Conservation (phyloP, 768 basidiomycete species). For the Paxillus involutus region DNA sequence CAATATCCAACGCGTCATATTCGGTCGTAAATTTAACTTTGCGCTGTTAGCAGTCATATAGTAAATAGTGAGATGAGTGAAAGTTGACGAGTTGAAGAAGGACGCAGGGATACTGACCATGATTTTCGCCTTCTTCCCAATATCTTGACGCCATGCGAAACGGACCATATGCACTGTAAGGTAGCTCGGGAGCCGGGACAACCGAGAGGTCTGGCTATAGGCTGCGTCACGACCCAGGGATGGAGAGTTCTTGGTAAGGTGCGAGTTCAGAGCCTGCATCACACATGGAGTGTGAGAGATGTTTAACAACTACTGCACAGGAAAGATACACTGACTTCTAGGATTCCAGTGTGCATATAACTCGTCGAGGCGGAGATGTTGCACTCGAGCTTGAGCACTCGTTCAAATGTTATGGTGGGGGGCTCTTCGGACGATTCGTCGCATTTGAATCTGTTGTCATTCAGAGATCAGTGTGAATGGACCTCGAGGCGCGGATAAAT, state of each 20-base stretch:
- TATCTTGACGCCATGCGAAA: slow-evolving; percentile 92
- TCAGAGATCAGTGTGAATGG: slow-evolving; percentile 21
- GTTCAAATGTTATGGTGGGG: slow-evolving; percentile 60
- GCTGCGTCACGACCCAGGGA: slow-evolving; percentile 76
- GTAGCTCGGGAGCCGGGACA: slow-evolving; percentile 83
- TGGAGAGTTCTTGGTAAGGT: slow-evolving; percentile 82
- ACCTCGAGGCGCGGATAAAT: neutral
- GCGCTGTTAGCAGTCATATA: slow-evolving; percentile 43
- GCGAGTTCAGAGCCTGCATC: slow-evolving; percentile 76
- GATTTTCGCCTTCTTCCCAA: slow-evolving; percentile 92
- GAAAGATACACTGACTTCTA: slow-evolving; percentile 52
- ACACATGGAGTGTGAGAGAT: slow-evolving; percentile 2
- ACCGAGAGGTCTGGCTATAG: slow-evolving; percentile 78
- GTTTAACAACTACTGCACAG: slow-evolving; percentile 5
- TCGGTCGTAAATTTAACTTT: slow-evolving; percentile 93
- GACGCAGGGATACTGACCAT: slow-evolving; percentile 55
- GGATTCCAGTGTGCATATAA: slow-evolving; percentile 84
- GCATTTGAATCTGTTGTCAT: slow-evolving; percentile 60
- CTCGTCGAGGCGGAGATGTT: slow-evolving; percentile 88
- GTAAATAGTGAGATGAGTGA: neutral
- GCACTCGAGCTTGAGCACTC: slow-evolving; percentile 86
- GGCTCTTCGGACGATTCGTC: slow-evolving; percentile 83
- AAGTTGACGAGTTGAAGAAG: neutral
- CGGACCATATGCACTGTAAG: slow-evolving; percentile 94
- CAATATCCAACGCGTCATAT: slow-evolving; percentile 82